phyloP scores from a whole-genome alignment of 1,284 basidiomycete genomes.

The Cryptococcus sp. region DNA sequence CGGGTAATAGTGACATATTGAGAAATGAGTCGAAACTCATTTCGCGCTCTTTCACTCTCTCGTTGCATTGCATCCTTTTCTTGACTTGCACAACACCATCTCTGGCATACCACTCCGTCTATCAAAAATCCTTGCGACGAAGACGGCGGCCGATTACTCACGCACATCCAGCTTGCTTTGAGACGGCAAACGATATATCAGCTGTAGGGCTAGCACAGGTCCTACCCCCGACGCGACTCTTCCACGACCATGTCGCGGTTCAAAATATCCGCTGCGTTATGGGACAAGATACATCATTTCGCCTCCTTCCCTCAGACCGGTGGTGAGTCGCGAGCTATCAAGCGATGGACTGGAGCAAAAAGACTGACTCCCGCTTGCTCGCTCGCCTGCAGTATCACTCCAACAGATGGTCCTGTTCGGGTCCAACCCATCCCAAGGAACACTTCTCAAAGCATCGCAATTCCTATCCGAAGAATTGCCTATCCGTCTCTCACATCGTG shows the following conservation, averaged over 20 bases:
- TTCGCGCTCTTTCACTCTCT: too few species aligned
- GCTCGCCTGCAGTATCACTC: slow-evolving; percentile 66
- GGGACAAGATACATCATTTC: slow-evolving; percentile 92
- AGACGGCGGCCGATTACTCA: too few species aligned
- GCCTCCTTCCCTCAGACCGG: slow-evolving; percentile 92
- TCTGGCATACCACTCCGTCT: too few species aligned
- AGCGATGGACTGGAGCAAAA: too few species aligned
- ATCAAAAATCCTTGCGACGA: too few species aligned
- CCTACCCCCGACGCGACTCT: background rate
- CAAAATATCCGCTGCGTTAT: slow-evolving; percentile 73
- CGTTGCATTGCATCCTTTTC: too few species aligned
- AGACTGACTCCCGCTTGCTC: slow-evolving; percentile 13
- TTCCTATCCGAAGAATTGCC: slow-evolving; percentile 80
- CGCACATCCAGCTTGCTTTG: too few species aligned
- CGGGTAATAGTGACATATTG: too few species aligned
- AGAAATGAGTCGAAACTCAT: too few species aligned
- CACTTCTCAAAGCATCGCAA: slow-evolving; percentile 79
- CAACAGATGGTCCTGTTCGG: slow-evolving; percentile 90
- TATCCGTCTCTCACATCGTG: slow-evolving; percentile 90
- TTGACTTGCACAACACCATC: too few species aligned
- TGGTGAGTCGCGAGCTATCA: slow-evolving; percentile 58
- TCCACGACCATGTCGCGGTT: slow-evolving; percentile 50
- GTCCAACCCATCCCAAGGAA: slow-evolving; percentile 83
- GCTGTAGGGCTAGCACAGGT: too few species aligned
- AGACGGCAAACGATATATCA: too few species aligned